Conservation (phyloP, 495 filamentous ascomycete genomes). For the Penicillium salamii region DNA sequence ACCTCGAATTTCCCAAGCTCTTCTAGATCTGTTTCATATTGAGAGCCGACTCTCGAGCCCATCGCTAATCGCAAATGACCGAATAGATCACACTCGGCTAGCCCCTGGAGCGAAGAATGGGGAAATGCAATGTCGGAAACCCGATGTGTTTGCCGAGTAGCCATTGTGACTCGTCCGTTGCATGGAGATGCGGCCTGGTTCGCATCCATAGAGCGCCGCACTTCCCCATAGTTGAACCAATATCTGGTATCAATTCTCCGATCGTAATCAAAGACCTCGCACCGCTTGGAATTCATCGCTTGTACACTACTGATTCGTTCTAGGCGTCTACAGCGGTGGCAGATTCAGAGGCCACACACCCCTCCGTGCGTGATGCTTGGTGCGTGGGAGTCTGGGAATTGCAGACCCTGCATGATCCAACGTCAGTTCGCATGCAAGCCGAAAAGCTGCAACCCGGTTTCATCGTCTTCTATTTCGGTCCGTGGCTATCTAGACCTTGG, state of each 20-base stretch:
- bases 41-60: background rate
- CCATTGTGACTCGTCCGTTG: background rate
- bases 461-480: background rate
- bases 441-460: background rate
- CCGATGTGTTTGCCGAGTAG: background rate
- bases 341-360: background rate
- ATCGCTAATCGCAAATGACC: background rate
- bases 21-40: constrained; percentile 14
- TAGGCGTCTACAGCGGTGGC: constrained; percentile 6
- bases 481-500: background rate
- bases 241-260: background rate
- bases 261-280: constrained; percentile 2
- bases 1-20: background rate
- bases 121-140: background rate
- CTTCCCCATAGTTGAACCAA: background rate
- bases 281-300: background rate
- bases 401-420: background rate
- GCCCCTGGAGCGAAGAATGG: too few species aligned
- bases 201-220: background rate
- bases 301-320: constrained; percentile 2
- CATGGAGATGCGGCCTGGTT: background rate
- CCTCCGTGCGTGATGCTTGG: background rate
- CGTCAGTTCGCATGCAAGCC: too few species aligned
- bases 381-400: background rate
- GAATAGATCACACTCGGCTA: background rate